These are phyloP conservation scores for Cymbopogon flexuosus DNA, from an alignment of 202 grass and related monocot species.

Conservation along the genomic window DNA sequence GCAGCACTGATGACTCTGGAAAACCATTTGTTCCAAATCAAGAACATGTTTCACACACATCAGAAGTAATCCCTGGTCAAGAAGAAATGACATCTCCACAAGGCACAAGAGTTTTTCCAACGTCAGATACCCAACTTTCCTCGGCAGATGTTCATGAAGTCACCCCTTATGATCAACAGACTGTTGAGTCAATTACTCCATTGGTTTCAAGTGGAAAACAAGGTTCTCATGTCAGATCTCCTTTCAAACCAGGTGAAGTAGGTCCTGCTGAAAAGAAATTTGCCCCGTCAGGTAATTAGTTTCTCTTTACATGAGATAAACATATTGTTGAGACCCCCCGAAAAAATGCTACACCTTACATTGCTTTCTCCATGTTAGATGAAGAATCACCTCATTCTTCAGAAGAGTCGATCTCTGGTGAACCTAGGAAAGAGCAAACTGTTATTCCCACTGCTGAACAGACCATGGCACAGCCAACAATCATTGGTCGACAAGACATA, in stretches of 20 bases:
- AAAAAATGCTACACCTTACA: neutral
- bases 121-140: neutral
- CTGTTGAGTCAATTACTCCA: conserved; percentile 10
- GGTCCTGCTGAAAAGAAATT: neutral
- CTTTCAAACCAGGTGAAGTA: neutral
- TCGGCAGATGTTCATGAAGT: conserved; percentile 7
- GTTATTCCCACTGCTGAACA: conserved; percentile 19
- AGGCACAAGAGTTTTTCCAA: neutral
- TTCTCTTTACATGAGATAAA: conserved; percentile 1
- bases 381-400: neutral
- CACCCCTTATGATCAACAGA: conserved; percentile 1
- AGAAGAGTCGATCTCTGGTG: neutral
- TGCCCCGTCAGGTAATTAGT: conserved; percentile 25
- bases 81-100: neutral
- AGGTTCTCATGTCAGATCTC: neutral
- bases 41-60: conserved; percentile 5
- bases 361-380: conserved; percentile 10
- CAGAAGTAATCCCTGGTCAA: neutral
- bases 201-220: conserved; percentile 27
- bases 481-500: neutral
- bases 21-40: neutral
- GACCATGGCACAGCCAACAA: conserved; percentile 22
- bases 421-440: conserved; percentile 13
- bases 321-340: neutral
- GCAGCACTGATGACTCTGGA: neutral